Conservation (phyloP, 768 basidiomycete genomes). For the Pleurotus giganteus region DNA sequence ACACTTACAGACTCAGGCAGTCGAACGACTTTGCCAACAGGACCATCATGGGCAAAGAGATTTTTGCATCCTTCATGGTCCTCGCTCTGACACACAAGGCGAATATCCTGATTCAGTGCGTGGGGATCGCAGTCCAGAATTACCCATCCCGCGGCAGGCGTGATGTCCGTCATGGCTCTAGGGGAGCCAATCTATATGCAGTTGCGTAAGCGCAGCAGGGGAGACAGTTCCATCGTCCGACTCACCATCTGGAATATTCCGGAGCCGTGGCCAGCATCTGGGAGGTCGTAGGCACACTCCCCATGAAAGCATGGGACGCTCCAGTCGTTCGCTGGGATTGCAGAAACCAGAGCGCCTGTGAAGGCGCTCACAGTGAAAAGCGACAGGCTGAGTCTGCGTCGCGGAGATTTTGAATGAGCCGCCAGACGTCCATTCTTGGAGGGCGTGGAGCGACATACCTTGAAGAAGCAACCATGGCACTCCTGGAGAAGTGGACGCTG, state of each 20-base stretch:
- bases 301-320: neutral
- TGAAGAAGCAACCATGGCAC: neutral
- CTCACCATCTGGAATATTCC: neutral
- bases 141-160: slow-evolving; percentile 1
- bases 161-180: slow-evolving; percentile 1
- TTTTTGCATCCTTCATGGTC: neutral
- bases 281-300: slow-evolving; percentile 1
- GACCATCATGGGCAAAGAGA: neutral
- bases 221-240: neutral
- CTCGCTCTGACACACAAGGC: neutral
- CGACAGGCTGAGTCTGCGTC: too few species aligned
- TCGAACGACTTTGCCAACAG: slow-evolving; percentile 1
- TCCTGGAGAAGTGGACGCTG: too few species aligned
- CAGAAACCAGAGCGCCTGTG: too few species aligned
- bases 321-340: neutral
- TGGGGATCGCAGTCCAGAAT: slow-evolving; percentile 5
- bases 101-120: neutral
- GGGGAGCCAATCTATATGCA: neutral
- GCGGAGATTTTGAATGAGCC: too few species aligned
- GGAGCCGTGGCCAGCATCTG: neutral
- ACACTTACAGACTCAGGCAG: neutral
- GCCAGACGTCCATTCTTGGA: too few species aligned
- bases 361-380: too few species aligned
- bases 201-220: neutral
- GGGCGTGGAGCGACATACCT: neutral